Evolutionary conservation across 2,329 filamentous ascomycete species (phyloP), one percentile per base, ranked within the genome.

Genomic region (Exophiala dermatitidis): DNA sequence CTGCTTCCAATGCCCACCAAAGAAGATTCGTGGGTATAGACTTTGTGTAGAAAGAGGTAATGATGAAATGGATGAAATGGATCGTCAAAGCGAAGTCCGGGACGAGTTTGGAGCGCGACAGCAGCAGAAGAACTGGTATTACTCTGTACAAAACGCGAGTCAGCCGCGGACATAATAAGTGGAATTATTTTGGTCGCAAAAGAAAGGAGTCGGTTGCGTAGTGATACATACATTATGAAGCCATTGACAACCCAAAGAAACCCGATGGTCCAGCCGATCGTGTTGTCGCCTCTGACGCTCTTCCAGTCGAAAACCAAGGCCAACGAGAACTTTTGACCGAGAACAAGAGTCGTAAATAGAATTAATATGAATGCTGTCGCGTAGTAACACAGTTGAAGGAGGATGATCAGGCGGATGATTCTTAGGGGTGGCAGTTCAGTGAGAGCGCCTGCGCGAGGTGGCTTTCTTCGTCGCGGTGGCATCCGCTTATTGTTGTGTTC

Each of bases 51-150:
- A 95, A 68, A 19, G 83, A 84, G 30, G 88, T 87, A 64, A 88
- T 70, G 64, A 93, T 60, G 49, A 95, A 79, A 68, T 95, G 88
- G 40, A 95, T 74, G 68, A 87, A 80, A 72, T 95, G 89, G 12
- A 96, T 80, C 2, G 91, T 95, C 28, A 96, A 75, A 32, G 89
- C 88, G 69, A 97, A 98, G 72, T 98, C 93, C 62, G 89, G 89
- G 47, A 97, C 87, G 56, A 97, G 85, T 70, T 97, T 97, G 45
- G 86, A 93, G 58, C 93, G 88, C 19, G 85, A 84, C 62, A 98
- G 82, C 53, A 97, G 76, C 50, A 91, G 72, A 47, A 95, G 82
- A 53, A 96, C 85, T 40, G 89, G 86, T 54, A 94, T 82, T 40
- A 88, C 82, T 67, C 91, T 97, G 65, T 7, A 26, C 7, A 19